Evolutionary conservation across 768 basidiomycete species (phyloP).

Genomic region (Kwoniella europaea): DNA sequence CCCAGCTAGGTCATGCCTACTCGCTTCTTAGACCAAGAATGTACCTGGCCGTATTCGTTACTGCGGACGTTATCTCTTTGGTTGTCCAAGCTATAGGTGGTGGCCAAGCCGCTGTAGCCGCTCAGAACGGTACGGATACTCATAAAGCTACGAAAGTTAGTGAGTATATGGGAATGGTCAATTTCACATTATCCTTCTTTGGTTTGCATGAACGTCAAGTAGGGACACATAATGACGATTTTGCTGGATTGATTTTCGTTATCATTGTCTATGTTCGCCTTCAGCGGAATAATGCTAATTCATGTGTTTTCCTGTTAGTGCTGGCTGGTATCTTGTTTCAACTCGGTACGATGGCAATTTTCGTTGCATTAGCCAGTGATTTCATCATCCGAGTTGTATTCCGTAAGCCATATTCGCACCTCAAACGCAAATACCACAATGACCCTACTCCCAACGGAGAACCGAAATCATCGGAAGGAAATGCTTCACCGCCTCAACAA

Average conservation of each 20-base stretch:
- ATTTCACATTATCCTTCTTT: too few species aligned
- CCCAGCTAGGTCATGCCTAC: conserved; percentile 43
- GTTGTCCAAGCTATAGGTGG: conserved; percentile 56
- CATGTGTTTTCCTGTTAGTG: conserved; percentile 29
- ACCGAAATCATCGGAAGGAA: neutral
- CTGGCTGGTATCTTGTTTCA: conserved; percentile 54
- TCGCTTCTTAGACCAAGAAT: conserved; percentile 39
- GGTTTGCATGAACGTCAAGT: too few species aligned
- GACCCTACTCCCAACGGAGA: neutral
- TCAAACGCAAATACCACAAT: conserved; percentile 2
- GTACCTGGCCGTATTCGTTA: conserved; percentile 51
- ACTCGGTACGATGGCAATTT: conserved; percentile 50
- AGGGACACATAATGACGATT: too few species aligned
- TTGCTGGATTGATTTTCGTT: neutral
- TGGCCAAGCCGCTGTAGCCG: conserved; percentile 44
- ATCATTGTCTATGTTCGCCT: neutral
- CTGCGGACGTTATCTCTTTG: conserved; percentile 49
- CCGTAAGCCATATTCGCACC: conserved; percentile 32
- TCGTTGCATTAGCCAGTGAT: conserved; percentile 46
- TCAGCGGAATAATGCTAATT: too few species aligned
- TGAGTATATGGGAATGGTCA: conserved; percentile 16
- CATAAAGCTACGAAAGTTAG: conserved; percentile 48
- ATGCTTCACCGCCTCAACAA: neutral
- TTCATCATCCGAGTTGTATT: conserved; percentile 44
- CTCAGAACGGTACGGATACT: conserved; percentile 35